Base-by-base conservation (phyloP, 2,329 filamentous ascomycete species). In the Colletotrichum lentis region DNA sequence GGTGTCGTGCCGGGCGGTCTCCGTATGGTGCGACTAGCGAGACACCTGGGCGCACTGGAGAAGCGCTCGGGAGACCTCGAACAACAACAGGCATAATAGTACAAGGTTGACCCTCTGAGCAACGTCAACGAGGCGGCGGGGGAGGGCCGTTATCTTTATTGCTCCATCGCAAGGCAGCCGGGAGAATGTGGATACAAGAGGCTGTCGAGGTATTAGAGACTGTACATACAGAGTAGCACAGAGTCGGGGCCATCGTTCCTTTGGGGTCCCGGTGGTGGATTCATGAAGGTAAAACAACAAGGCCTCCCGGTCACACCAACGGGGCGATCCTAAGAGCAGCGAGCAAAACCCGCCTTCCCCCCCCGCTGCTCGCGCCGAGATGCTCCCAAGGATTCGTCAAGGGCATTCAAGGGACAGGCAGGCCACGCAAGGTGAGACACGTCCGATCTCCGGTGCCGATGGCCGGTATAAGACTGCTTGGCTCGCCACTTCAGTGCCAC, bases 401-500 rank as follows among this genome's bases (percentile, higher is more conserved):
- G 54, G 54, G 49, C 39, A 59, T 64, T 68, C 52, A 18, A 27
- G 41, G 24, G 39, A 31, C 47, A 24, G 24, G 4, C 24, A 24
- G 49, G 27, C 57, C 61, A 43, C 65, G 54, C 54, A 68, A 68
- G 43, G 54, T 37, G 20, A 68, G 49, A 64, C 65, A 68, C 6
- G 8, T 12, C 8, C n/a, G 43, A 3, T 47, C 31, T 20, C 7
- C 5, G 39, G 39, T 50, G 14, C 18, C 11, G 35, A 31, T 14
- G 35, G n/a, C 39, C 46, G 20, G 22, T 49, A 31, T 18, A 55
- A 59, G 54, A 55, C 54, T 54, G 35, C 61, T 50, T 16, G 46
- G 24, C 39, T 41, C 11, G 46, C 57, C 22, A 20, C 46, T 43
- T 27, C 16, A 14, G n/a, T 11, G 8, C 27, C 20, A 10, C 39